Evolutionary conservation across 306 rosid genomes (phyloP).

Genomic region (Luffa acutangula): DNA sequence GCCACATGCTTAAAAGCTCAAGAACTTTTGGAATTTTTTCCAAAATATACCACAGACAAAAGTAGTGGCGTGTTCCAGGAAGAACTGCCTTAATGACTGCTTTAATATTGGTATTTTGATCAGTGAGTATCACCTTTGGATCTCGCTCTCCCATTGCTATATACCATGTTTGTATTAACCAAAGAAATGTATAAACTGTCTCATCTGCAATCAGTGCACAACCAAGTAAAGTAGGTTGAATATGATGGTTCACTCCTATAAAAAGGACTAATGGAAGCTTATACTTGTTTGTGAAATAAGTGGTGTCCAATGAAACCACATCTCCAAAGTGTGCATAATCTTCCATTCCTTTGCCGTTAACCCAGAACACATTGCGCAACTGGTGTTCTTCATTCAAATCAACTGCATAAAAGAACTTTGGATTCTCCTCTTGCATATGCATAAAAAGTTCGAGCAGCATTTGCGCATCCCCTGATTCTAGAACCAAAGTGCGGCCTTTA

Average conservation of each 20-base stretch:
- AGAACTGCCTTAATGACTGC: conserved; percentile 13
- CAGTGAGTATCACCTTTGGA: conserved; percentile 13
- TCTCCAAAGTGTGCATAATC: conserved; percentile 10
- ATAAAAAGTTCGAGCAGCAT: conserved; percentile 12
- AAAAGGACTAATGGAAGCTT: conserved; percentile 18
- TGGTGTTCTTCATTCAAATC: conserved; percentile 18
- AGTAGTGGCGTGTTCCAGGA: conserved; percentile 17
- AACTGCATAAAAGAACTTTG: conserved; percentile 16
- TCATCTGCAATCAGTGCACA: conserved; percentile 19
- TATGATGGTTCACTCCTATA: conserved; percentile 18
- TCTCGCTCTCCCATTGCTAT: conserved; percentile 18
- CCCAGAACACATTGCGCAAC: conserved; percentile 16
- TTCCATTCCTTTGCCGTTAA: conserved; percentile 16
- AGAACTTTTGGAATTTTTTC: conserved; percentile 8
- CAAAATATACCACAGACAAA: conserved; percentile 11
- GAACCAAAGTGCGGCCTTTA: conserved; percentile 12
- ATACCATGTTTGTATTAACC: conserved; percentile 17
- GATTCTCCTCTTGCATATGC: conserved; percentile 16
- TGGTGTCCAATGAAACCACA: conserved; percentile 13
- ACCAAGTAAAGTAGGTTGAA: conserved; percentile 16
- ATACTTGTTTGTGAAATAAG: conserved; percentile 13
- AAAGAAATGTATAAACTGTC: conserved; percentile 4
- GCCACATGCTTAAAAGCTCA: conserved; percentile 13
- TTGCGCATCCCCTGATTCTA: conserved; percentile 11
- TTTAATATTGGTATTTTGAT: conserved; percentile 12